Evolutionary conservation across 1,284 basidiomycete species (phyloP), one percentile per base, ranked within the genome.

Genomic region (Sporisorium graminicola): DNA sequence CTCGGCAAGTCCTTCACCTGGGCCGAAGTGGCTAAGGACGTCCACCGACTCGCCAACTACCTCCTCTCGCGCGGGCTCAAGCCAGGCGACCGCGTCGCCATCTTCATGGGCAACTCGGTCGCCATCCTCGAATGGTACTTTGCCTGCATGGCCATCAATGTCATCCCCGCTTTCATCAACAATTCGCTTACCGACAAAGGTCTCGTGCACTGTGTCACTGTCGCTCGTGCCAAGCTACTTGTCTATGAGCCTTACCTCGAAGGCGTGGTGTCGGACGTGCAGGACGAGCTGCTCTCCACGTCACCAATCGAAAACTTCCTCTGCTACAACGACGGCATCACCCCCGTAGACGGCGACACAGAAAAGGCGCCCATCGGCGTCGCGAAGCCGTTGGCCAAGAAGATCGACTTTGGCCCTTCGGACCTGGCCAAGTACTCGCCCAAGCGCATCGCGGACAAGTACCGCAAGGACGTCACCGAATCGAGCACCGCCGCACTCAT

Each of bases 111-210:
- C 65, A 84, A 84, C 72, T 77, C 73, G 49, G 77, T 78, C 9
- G 69, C 76, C 27, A 82, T 79, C 55, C 24, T 77, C 33, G 65
- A 75, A 46, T 66, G 81, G 65, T 84, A 76, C 77, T 70, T 81
- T 27, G 82, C 79, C 0, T 83, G 79, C 65, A 71, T 84, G 80
- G 65, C 61, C 53, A 73, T 78, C 75, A 77, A 83, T 47, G 72
- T 80, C 24, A 56, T 82, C 5, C 85, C 86, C 6, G 86, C 83
- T 1, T 86, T 86, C 67, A 84, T 86, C 77, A 86, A 86, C 77
- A 82, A 80, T 74, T 81, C 81, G 53, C 70, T 86, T 26, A 82
- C 81, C 10, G 84, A 73, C 47, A 65, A 72, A 14, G 79, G 80
- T 6, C 68, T 86, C 22, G 51, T 72, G 20, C 86, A 86, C 71